phyloP scores from a whole-genome alignment of 768 basidiomycete genomes.

The Brasilioporus rufonigricans region DNA sequence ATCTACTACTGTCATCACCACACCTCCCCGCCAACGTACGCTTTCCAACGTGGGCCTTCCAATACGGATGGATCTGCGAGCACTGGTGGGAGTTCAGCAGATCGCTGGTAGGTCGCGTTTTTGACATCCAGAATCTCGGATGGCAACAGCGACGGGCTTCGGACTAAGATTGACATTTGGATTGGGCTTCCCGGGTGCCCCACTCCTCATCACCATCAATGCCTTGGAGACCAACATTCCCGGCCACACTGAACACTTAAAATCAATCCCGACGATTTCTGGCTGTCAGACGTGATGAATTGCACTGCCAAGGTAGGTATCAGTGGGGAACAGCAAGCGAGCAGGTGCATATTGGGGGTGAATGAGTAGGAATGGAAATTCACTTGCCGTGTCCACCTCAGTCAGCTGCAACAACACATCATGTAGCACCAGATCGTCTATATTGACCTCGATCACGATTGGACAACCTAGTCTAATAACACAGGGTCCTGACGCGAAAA shows the following conservation, averaged over 20 bases:
- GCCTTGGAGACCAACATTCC: conserved; percentile 59
- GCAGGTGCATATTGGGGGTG: background rate
- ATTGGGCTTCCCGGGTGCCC: conserved; percentile 53
- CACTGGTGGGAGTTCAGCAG: conserved; percentile 40
- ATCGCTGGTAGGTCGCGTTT: conserved; percentile 51
- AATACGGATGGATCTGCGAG: conserved; percentile 54
- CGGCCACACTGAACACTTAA: conserved; percentile 74
- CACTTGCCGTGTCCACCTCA: conserved; percentile 71
- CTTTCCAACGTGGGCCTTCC: conserved; percentile 49
- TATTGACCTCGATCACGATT: conserved; percentile 69
- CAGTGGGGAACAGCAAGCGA: background rate
- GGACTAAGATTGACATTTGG: conserved; percentile 3
- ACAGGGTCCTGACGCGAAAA: conserved; percentile 66
- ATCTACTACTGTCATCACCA: conserved; percentile 49
- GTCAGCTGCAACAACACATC: conserved; percentile 81
- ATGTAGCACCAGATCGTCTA: conserved; percentile 67
- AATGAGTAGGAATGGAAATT: conserved; percentile 19
- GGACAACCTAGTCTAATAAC: conserved; percentile 80
- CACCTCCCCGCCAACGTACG: conserved; percentile 50
- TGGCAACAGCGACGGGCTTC: background rate
- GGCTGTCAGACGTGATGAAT: conserved; percentile 56
- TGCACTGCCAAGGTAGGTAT: conserved; percentile 42
- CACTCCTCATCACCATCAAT: conserved; percentile 58
- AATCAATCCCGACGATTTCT: conserved; percentile 67
- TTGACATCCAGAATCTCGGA: conserved; percentile 21